phyloP scores from a whole-genome alignment of 495 filamentous ascomycete species.

The Astrothelium subdiscretum region DNA sequence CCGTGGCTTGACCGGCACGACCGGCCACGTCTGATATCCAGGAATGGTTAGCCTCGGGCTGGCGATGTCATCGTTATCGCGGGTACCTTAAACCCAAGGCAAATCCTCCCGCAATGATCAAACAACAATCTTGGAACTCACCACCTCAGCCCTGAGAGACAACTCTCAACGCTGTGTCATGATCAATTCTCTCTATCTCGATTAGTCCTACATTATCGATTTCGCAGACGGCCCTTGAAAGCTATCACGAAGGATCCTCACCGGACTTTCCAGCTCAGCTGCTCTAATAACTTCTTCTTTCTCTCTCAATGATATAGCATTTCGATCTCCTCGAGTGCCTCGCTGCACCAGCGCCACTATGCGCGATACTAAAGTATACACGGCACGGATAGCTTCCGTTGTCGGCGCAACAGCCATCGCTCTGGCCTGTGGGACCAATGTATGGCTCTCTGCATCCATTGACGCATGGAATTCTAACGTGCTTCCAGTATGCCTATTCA shows the following conservation, averaged over 20 bases:
- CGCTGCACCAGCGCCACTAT: slow-evolving; percentile 25
- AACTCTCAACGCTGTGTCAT: no score
- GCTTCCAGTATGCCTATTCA: slow-evolving; percentile 81
- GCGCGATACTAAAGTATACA: slow-evolving; percentile 33
- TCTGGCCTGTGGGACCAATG: slow-evolving; percentile 87
- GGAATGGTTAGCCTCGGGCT: background rate
- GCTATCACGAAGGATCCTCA: background rate
- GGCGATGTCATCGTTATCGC: background rate
- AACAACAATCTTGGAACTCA: no score
- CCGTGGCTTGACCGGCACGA: slow-evolving; percentile 1
- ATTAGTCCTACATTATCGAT: no score
- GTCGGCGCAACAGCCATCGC: slow-evolving; percentile 77
- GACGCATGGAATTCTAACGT: slow-evolving; percentile 6
- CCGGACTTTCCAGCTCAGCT: background rate
- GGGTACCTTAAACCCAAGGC: no score
- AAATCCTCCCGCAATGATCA: no score
- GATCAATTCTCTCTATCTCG: no score
- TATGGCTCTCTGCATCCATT: slow-evolving; percentile 32
- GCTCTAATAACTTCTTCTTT: background rate
- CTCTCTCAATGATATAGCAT: background rate
- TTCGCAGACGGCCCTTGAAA: no score
- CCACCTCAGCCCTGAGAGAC: no score
- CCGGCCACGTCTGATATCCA: no score
- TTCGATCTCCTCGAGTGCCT: background rate
- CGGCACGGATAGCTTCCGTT: slow-evolving; percentile 60